Conservation (phyloP, 345 rosid genomes). For the Citrus medica region DNA sequence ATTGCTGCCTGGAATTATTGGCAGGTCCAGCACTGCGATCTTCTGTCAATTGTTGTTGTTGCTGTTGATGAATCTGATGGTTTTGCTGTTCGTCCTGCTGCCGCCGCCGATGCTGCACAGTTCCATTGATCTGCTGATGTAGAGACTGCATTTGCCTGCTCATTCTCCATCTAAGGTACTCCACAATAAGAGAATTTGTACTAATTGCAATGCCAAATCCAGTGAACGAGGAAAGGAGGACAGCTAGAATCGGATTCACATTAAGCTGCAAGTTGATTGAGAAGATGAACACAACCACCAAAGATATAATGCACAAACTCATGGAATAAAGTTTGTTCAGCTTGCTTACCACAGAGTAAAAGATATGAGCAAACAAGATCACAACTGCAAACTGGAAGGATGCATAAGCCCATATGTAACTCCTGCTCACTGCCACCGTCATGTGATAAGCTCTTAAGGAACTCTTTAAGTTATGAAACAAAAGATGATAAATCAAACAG, state of each 20-base stretch:
- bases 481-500: conserved; percentile 1
- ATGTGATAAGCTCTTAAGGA: conserved; percentile 9
- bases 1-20: conserved; percentile 12
- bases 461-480: conserved; percentile 7
- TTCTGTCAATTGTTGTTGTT: conserved; percentile 11
- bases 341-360: conserved; percentile 47
- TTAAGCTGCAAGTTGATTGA: conserved; percentile 37
- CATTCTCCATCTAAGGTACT: conserved; percentile 46
- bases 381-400: conserved; percentile 58
- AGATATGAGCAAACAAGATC: conserved; percentile 59
- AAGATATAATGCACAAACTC: neutral
- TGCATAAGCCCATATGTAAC: conserved; percentile 62
- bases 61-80: conserved; percentile 9
- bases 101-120: conserved; percentile 22
- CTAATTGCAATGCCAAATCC: conserved; percentile 62
- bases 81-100: conserved; percentile 14
- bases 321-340: neutral
- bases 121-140: conserved; percentile 13
- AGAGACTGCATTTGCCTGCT: conserved; percentile 28
- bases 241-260: conserved; percentile 44
- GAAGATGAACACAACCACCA: neutral
- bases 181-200: conserved; percentile 49
- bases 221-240: conserved; percentile 49
- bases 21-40: conserved; percentile 1
- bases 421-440: conserved; percentile 49